Evolutionary conservation across 768 basidiomycete genomes (phyloP).

Genomic region (Multifurca ochricompacta): DNA sequence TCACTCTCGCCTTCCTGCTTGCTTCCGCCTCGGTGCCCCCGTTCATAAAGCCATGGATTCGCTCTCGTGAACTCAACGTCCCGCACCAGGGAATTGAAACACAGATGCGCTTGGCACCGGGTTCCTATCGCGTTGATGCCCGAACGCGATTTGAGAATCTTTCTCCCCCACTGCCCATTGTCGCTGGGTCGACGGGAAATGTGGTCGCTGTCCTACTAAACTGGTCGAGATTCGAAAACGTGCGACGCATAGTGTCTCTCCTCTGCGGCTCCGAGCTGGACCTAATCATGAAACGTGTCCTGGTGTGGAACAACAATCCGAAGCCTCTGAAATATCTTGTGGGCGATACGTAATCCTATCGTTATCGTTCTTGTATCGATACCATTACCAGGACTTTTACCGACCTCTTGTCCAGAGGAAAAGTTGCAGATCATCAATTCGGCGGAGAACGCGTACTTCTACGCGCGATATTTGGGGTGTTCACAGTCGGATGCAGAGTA

Average conservation of each 20-base stretch:
- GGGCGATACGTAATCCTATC: constrained; percentile 16
- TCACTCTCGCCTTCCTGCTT: neutral
- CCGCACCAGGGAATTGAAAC: neutral
- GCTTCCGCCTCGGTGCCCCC: neutral
- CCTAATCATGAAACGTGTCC: constrained; percentile 39
- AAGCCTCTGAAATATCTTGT: constrained; percentile 37
- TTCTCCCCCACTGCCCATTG: neutral
- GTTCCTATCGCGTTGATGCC: neutral
- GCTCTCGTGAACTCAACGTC: neutral
- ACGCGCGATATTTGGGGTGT: constrained; percentile 55
- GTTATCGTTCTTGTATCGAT: constrained; percentile 29
- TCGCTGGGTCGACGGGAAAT: neutral
- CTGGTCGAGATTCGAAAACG: constrained; percentile 60
- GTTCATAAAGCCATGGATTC: neutral
- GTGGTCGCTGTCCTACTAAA: constrained; percentile 49
- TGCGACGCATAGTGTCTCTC: constrained; percentile 43
- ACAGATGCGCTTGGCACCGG: neutral
- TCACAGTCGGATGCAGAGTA: constrained; percentile 40
- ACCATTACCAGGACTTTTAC: constrained; percentile 13
- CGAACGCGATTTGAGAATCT: neutral
- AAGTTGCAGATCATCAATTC: constrained; percentile 52
- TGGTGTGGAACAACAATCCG: constrained; percentile 61
- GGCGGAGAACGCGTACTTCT: constrained; percentile 48
- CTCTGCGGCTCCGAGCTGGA: constrained; percentile 43
- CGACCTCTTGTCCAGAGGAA: constrained; percentile 33